These are phyloP conservation scores for Penicillium sp. DNA, from an alignment of 2,329 filamentous ascomycete species.

Conservation along the genomic window DNA sequence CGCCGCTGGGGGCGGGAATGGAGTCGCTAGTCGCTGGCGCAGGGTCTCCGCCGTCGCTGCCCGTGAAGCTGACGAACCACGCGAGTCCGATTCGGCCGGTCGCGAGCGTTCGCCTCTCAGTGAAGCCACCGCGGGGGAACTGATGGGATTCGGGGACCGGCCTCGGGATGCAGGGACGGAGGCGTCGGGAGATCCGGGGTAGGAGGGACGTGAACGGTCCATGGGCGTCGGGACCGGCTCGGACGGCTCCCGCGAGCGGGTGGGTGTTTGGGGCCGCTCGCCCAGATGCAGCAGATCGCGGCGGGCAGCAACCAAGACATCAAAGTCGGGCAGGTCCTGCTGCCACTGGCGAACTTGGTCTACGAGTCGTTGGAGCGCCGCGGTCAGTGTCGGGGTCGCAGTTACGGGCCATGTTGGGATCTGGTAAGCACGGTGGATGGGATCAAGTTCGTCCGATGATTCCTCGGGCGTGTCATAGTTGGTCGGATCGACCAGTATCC, in stretches of 20 bases:
- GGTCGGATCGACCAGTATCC: constrained; percentile 74
- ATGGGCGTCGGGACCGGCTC: constrained; percentile 17
- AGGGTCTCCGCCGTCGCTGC: constrained; percentile 30
- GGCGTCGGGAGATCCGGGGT: constrained; percentile 20
- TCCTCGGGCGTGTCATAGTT: constrained; percentile 47
- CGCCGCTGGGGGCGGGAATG: constrained; percentile 23
- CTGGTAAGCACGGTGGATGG: constrained; percentile 35
- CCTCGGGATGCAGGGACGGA: constrained; percentile 15
- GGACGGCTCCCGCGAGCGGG: constrained; percentile 22
- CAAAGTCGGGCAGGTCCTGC: constrained; percentile 66
- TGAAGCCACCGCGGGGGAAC: constrained; percentile 12
- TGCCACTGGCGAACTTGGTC: constrained; percentile 64
- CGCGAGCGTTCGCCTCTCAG: constrained; percentile 25
- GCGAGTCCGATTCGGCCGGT: constrained; percentile 25
- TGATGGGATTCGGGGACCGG: constrained; percentile 15
- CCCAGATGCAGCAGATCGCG: constrained; percentile 38
- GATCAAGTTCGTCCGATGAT: constrained; percentile 32
- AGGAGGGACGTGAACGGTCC: constrained; percentile 19
- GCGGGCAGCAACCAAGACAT: constrained; percentile 66
- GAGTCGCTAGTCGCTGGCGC: constrained; percentile 35
- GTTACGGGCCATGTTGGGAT: constrained; percentile 51
- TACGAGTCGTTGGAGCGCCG: constrained; percentile 59
- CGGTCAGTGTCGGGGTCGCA: constrained; percentile 49
- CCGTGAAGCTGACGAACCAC: constrained; percentile 26
- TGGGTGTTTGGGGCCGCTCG: constrained; percentile 22